Conservation (phyloP, 345 rosid genomes). For the Aquilaria malaccensis region DNA sequence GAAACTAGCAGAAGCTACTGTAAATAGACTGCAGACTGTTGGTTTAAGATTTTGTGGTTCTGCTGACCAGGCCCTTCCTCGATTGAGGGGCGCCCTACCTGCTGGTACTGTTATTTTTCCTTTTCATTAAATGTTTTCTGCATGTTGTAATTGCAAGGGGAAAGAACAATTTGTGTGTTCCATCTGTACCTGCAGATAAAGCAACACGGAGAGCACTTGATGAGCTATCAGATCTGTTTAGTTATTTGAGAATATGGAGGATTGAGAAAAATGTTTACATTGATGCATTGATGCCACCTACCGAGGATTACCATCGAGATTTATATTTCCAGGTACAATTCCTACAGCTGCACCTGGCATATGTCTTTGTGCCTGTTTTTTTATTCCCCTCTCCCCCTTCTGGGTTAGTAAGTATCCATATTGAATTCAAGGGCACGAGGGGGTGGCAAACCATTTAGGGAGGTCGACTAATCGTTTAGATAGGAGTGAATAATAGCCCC, state of each 20-base stretch:
- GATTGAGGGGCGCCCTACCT: conserved; percentile 90
- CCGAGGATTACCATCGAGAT: conserved; percentile 74
- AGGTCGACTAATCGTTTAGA: no score
- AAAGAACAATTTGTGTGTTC: conserved; percentile 3
- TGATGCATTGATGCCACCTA: conserved; percentile 87
- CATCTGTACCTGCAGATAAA: conserved; percentile 53
- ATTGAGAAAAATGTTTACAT: conserved; percentile 67
- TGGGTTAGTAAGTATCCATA: no score
- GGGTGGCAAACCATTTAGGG: no score
- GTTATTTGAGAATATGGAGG: conserved; percentile 79
- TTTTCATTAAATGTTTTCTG: not conserved
- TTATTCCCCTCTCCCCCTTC: no score
- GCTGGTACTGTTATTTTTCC: conserved; percentile 39
- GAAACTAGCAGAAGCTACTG: conserved; percentile 80
- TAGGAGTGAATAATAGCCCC: no score
- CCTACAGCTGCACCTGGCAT: no score
- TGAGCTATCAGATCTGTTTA: conserved; percentile 71
- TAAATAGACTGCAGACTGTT: conserved; percentile 90
- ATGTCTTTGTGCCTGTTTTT: no score
- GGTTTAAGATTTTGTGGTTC: conserved; percentile 88
- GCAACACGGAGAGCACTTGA: conserved; percentile 75
- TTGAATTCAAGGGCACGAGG: no score
- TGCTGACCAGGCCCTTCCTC: conserved; percentile 89
- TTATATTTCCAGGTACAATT: conserved; percentile 73
- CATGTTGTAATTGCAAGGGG: not conserved